Evolutionary conservation across 371 early-diverging fungal species (phyloP).

Genomic region (Mortierella sp.): DNA sequence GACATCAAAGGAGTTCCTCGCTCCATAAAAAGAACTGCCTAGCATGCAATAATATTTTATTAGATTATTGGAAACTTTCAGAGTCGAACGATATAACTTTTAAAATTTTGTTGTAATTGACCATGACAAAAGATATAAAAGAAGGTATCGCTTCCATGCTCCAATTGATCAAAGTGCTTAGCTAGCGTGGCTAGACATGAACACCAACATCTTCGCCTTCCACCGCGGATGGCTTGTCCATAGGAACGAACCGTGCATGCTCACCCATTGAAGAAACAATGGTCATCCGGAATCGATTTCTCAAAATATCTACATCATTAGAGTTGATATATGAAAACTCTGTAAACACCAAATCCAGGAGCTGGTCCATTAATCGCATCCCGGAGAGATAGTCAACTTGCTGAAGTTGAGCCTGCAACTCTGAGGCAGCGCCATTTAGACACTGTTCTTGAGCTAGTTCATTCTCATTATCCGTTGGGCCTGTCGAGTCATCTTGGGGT

Average conservation of each 20-base stretch:
- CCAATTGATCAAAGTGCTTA: too few species aligned
- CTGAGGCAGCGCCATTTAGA: not conserved
- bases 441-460: not conserved
- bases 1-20: too few species aligned
- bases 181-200: too few species aligned
- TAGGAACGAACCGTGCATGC: not conserved
- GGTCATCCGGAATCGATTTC: conserved; percentile 43
- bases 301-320: conserved; percentile 21
- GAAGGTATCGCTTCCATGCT: too few species aligned
- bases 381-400: conserved; percentile 1
- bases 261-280: conserved; percentile 36
- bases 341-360: conserved; percentile 21
- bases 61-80: too few species aligned
- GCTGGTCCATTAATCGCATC: conserved; percentile 30
- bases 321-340: conserved; percentile 39
- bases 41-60: too few species aligned
- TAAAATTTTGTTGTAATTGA: too few species aligned
- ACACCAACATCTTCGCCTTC: too few species aligned
- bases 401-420: not conserved
- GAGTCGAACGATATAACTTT: too few species aligned
- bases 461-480: not conserved
- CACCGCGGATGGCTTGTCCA: too few species aligned
- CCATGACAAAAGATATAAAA: too few species aligned
- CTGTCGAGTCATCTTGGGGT: not conserved
- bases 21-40: too few species aligned